Evolutionary conservation across 75 land plant genomes (phyloP).

Genomic region (Sequoia sempervirens): DNA sequence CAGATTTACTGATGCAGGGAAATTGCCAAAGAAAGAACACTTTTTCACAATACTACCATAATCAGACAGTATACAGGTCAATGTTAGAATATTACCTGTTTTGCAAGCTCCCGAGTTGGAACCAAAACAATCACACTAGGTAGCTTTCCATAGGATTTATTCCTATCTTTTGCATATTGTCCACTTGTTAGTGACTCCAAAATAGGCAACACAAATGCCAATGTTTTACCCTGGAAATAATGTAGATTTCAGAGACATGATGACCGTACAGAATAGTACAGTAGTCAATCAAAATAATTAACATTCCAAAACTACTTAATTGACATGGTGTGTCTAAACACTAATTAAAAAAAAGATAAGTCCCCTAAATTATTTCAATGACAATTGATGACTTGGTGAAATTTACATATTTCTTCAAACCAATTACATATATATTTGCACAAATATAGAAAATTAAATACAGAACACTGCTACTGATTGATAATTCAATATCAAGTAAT

Average conservation of each 20-base stretch:
- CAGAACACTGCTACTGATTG: too few relatives aligned
- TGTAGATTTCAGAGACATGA: not conserved
- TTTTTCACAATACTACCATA: not conserved
- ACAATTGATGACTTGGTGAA: not conserved
- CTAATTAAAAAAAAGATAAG: not conserved
- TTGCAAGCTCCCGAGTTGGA: constrained; percentile 92
- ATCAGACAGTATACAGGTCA: not conserved
- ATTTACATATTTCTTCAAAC: too few relatives aligned
- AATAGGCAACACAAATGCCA: constrained; percentile 97
- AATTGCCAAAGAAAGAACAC: not conserved
- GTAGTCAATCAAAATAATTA: not conserved
- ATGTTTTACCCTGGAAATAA: constrained; percentile 73
- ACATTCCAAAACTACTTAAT: not conserved
- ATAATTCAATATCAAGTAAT: too few relatives aligned
- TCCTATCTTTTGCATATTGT: constrained; percentile 27
- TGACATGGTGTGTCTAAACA: not conserved
- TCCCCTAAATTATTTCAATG: not conserved
- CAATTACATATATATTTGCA: too few relatives aligned
- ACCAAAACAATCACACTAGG: constrained; percentile 85
- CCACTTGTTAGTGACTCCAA: constrained; percentile 74
- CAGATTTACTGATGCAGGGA: not conserved
- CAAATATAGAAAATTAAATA: too few relatives aligned
- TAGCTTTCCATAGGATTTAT: constrained; percentile 66
- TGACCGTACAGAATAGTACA: not conserved
- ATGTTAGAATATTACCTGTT: constrained; percentile 47